A percentile compares a stretch with the other conserved stretches of the same genome.
Conservation (phyloP, 1,139 yeast species). For the Candida glucosophila region DNA sequence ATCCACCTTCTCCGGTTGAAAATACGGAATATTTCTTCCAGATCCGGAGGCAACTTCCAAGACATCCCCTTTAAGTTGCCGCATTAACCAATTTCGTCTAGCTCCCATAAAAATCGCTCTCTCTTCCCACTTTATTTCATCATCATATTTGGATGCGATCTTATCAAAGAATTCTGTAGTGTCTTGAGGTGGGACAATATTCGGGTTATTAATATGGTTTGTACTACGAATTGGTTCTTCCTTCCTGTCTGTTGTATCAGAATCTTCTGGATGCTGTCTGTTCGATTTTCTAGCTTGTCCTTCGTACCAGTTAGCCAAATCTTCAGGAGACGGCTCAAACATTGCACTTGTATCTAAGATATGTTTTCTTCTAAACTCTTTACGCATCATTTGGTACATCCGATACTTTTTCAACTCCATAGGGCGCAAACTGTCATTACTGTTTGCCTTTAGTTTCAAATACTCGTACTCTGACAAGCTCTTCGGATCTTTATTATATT, state of each 20-base stretch:
- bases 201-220: conserved; percentile 24
- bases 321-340: conserved; percentile 47
- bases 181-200: conserved; percentile 62
- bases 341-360: conserved; percentile 33
- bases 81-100: conserved; percentile 79
- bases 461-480: conserved; percentile 53
- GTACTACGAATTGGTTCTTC: conserved; percentile 9
- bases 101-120: conserved; percentile 71
- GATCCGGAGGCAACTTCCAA: conserved; percentile 95
- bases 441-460: conserved; percentile 48
- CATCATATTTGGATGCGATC: conserved; percentile 76
- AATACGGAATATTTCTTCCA: conserved; percentile 79
- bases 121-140: conserved; percentile 82
- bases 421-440: conserved; percentile 40
- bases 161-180: conserved; percentile 76
- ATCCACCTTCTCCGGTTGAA: conserved; percentile 49
- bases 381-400: conserved; percentile 44
- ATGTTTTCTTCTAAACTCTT: conserved; percentile 41
- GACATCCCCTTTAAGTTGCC: conserved; percentile 75
- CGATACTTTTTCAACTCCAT: conserved; percentile 47
- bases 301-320: conserved; percentile 37
- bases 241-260: conserved; percentile 13
- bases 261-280: conserved; percentile 17
- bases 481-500: conserved; percentile 29
- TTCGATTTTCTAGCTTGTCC: conserved; percentile 23